Evolutionary conservation across 768 basidiomycete genomes (phyloP).

Genomic region (Boletus pseudo-olivaceus): DNA sequence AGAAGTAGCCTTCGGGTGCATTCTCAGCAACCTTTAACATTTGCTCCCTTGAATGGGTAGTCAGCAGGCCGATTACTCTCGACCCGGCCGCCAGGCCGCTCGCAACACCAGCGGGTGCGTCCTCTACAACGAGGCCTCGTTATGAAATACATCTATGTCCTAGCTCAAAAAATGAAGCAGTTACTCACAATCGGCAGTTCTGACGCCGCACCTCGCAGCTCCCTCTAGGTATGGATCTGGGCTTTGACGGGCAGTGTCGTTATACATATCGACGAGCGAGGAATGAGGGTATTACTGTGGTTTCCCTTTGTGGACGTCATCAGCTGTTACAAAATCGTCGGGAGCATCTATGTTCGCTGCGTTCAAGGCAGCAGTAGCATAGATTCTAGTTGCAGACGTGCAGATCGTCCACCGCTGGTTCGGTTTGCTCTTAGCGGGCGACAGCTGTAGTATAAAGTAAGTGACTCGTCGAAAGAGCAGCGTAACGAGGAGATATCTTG

Average conservation of each 20-base stretch:
- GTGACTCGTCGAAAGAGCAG: background rate
- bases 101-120: constrained; percentile 81
- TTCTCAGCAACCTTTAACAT: constrained; percentile 61
- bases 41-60: constrained; percentile 69
- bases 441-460: constrained; percentile 26
- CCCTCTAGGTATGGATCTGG: constrained; percentile 93
- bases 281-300: constrained; percentile 48
- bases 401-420: constrained; percentile 83
- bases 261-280: background rate
- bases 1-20: constrained; percentile 30
- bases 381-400: constrained; percentile 76
- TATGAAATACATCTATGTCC: constrained; percentile 4
- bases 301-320: constrained; percentile 81
- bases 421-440: constrained; percentile 32
- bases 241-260: constrained; percentile 28
- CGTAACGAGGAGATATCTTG: constrained; percentile 18
- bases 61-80: constrained; percentile 79
- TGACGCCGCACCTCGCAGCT: constrained; percentile 64
- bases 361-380: constrained; percentile 69
- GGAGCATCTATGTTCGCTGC: constrained; percentile 66
- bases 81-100: constrained; percentile 82
- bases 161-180: background rate
- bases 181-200: constrained; percentile 36
- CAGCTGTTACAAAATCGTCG: constrained; percentile 75
- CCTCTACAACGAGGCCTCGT: constrained; percentile 82